Evolutionary conservation across 768 basidiomycete species (phyloP), one percentile per base, ranked within the genome.

Genomic region (Trametes cinnabarina): DNA sequence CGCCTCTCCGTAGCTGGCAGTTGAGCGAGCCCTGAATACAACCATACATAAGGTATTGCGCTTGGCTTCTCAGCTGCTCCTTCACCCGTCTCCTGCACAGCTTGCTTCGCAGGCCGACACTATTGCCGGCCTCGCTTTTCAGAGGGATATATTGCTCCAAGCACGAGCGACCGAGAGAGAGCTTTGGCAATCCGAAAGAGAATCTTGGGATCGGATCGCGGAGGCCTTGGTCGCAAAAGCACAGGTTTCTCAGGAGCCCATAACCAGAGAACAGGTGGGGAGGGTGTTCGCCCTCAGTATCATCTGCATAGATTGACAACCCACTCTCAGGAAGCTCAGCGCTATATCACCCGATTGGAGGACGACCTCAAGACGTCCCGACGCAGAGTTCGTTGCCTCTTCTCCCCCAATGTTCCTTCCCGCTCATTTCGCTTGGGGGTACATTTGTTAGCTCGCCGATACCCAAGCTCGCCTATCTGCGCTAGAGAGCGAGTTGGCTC

Each of bases 401-500:
- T 35, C 14, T 15, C 19, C 37, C n/a, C 14, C 0, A 10, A 6
- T 14, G 8, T 10, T 39, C 23, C 28, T 11, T 11, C 32, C 15
- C 17, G 47, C 42, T 53, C 20, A 44, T 39, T 15, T 15, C 12
- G 20, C 17, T 25, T 39, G 7, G 37, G 37, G 25, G 50, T 3
- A 51, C 25, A 6, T 56, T 57, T 23, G 56, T 15, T 67, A 90
- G 88, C 75, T 92, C 6, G 69, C 76, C 42, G 85, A 87, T 54
- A 76, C 82, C 0, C 82, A 86, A 61, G 64, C 68, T 5, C 81
- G 86, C 37, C 70, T 86, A 11, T 70, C 77, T 23, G 61, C 74
- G 2, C 77, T 92, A 0, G 89, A 91, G 71, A 65, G 77, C 11
- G 89, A 92, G 66, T 74, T 91, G 8, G 69, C 74, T 2, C 82